phyloP scores from a whole-genome alignment of 768 basidiomycete genomes.

The Tubosaeta brunneosetosa region DNA sequence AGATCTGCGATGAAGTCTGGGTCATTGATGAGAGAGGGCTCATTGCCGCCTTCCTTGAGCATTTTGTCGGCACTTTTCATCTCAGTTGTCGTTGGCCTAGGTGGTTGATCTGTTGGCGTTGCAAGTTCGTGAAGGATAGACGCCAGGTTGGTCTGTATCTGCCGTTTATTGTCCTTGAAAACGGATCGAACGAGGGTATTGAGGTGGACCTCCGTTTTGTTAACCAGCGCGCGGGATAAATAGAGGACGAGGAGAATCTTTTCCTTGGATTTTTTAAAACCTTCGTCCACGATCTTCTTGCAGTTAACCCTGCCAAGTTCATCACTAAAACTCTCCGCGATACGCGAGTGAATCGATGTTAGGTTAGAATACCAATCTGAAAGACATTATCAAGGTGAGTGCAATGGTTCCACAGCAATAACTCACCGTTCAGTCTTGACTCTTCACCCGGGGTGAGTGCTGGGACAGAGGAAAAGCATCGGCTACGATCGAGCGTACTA shows the following conservation, averaged over 20 bases:
- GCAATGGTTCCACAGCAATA: not conserved
- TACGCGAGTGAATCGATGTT: slow-evolving; percentile 12
- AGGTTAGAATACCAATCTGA: slow-evolving; percentile 18
- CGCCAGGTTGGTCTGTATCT: slow-evolving; percentile 11
- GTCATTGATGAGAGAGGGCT: slow-evolving; percentile 19
- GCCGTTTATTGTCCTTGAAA: slow-evolving; percentile 10
- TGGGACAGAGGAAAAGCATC: slow-evolving; percentile 11
- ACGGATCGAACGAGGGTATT: slow-evolving; percentile 11
- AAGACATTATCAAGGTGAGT: not conserved
- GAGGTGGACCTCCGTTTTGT: slow-evolving; percentile 12
- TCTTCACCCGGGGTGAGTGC: slow-evolving; percentile 15
- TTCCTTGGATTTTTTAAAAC: slow-evolving; percentile 22
- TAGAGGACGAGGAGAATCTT: slow-evolving; percentile 18
- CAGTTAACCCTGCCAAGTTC: slow-evolving; percentile 14
- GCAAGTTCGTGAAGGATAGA: slow-evolving; percentile 14
- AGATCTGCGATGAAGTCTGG: slow-evolving; percentile 22
- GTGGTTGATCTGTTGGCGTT: not conserved
- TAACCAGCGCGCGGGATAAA: slow-evolving; percentile 12
- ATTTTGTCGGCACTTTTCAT: slow-evolving; percentile 12
- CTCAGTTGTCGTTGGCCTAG: slow-evolving; percentile 13
- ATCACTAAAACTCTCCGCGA: slow-evolving; percentile 17
- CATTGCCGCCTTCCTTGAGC: slow-evolving; percentile 19
- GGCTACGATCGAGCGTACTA: slow-evolving; percentile 19
- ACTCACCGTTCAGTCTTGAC: slow-evolving; percentile 10
- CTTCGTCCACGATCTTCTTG: slow-evolving; percentile 14